These are phyloP conservation scores for Taiozyma sp. DNA, from an alignment of 1,139 yeast species.

Conservation along the genomic window DNA sequence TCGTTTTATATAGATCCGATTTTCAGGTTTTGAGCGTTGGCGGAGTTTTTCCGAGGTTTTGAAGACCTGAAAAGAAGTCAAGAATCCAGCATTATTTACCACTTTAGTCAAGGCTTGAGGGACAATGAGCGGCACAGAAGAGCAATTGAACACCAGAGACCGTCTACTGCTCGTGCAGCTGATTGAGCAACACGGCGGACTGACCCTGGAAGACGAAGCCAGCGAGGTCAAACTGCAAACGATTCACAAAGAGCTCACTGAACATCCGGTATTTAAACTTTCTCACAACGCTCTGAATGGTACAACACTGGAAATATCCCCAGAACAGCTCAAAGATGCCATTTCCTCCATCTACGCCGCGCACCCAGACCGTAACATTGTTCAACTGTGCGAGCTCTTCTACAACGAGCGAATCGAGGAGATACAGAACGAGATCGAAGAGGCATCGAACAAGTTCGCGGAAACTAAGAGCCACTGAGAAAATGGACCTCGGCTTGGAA, in stretches of 20 bases:
- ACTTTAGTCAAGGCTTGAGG: not conserved
- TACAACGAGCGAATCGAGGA: conserved; percentile 15
- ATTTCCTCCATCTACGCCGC: conserved; percentile 1
- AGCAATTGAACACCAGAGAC: conserved; percentile 18
- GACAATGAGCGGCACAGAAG: not conserved
- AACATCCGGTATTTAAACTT: conserved; percentile 17
- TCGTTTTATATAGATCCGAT: not conserved
- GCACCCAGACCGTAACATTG: conserved; percentile 8
- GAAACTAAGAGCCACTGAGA: not conserved
- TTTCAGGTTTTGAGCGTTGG: not conserved
- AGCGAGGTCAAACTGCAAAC: conserved; percentile 1
- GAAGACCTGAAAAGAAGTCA: not conserved
- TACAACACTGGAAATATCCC: conserved; percentile 6
- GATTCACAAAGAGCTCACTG: conserved; percentile 10
- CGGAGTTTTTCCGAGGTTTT: not conserved
- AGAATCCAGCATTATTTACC: not conserved
- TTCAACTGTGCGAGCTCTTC: conserved; percentile 20
- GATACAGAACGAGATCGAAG: conserved; percentile 9
- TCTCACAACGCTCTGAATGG: conserved; percentile 18
- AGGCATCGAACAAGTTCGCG: conserved; percentile 7
- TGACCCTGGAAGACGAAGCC: not conserved
- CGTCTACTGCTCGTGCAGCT: conserved; percentile 17
- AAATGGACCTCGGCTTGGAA: not conserved
- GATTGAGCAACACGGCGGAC: conserved; percentile 17
- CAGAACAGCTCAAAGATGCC: conserved; percentile 5